phyloP scores from a whole-genome alignment of 805 yeast species.

The Lipomyces starkeyi region DNA sequence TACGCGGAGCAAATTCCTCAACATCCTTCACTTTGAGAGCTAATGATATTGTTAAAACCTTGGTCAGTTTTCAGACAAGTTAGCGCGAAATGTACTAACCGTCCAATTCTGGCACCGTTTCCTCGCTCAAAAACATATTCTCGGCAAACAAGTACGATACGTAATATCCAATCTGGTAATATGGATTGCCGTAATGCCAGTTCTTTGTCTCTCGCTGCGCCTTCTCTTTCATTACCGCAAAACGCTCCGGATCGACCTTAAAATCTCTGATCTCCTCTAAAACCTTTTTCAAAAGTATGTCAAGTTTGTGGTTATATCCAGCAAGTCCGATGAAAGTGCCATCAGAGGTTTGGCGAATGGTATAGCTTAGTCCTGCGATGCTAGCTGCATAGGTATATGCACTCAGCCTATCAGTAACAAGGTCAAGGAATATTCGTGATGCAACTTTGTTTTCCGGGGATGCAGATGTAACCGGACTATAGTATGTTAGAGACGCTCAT shows the following conservation, averaged over 20 bases:
- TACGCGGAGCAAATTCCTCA: slow-evolving; percentile 55
- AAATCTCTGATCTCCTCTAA: slow-evolving; percentile 60
- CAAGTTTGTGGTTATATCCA: slow-evolving; percentile 86
- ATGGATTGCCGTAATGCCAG: slow-evolving; percentile 75
- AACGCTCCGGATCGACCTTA: slow-evolving; percentile 61
- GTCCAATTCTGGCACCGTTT: slow-evolving; percentile 58
- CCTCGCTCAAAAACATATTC: slow-evolving; percentile 67
- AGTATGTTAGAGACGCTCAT: not conserved
- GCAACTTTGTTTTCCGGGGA: slow-evolving; percentile 65
- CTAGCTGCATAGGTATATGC: slow-evolving; percentile 84
- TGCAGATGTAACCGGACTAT: slow-evolving; percentile 60
- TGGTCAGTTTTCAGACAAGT: not conserved
- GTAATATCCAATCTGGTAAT: slow-evolving; percentile 71
- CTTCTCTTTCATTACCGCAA: slow-evolving; percentile 69
- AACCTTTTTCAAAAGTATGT: slow-evolving; percentile 64
- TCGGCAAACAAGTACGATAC: slow-evolving; percentile 73
- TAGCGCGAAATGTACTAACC: not conserved
- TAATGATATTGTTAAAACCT: not conserved
- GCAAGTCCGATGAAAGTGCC: slow-evolving; percentile 70
- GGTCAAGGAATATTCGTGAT: slow-evolving; percentile 67
- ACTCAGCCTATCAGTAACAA: slow-evolving; percentile 75
- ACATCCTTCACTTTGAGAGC: slow-evolving; percentile 58
- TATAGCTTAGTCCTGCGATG: slow-evolving; percentile 73
- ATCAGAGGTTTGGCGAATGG: slow-evolving; percentile 64
- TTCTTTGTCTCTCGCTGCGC: slow-evolving; percentile 67